These are phyloP conservation scores for Dendryphion nanum DNA, from an alignment of 2,329 filamentous ascomycete genomes.

Conservation along the genomic window DNA sequence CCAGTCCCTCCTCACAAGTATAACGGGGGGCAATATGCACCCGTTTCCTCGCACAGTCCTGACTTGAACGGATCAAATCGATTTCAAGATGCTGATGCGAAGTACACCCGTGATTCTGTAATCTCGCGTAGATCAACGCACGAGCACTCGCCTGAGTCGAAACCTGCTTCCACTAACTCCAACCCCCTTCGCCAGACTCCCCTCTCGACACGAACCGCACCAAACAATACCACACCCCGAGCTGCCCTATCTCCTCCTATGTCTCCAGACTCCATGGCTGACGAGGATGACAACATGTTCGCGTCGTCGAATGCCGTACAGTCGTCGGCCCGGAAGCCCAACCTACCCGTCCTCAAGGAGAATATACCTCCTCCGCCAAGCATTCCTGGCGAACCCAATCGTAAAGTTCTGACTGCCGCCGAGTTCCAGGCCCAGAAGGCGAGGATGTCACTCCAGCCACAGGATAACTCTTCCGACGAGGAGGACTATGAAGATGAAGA, in stretches of 20 bases:
- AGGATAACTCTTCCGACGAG: conserved; percentile 26
- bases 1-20: conserved; percentile 36
- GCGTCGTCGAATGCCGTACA: conserved; percentile 13
- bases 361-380: conserved; percentile 10
- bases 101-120: conserved; percentile 26
- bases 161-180: conserved; percentile 24
- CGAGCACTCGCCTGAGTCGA: conserved; percentile 22
- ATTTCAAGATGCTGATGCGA: conserved; percentile 29
- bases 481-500: conserved; percentile 41
- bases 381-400: conserved; percentile 10
- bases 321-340: conserved; percentile 6
- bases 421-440: conserved; percentile 33
- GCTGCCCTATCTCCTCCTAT: conserved; percentile 19
- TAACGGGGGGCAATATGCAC: too few relatives aligned
- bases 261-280: conserved; percentile 17
- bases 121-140: conserved; percentile 19
- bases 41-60: conserved; percentile 33
- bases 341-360: conserved; percentile 9
- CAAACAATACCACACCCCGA: conserved; percentile 30
- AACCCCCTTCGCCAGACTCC: conserved; percentile 36
- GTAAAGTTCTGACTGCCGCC: conserved; percentile 33
- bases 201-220: conserved; percentile 29
- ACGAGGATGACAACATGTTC: conserved; percentile 33
- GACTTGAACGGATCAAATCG: conserved; percentile 21
- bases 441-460: conserved; percentile 22